Evolutionary conservation across 2,329 filamentous ascomycete genomes (phyloP).

Genomic region (Hypomyces perniciosus): DNA sequence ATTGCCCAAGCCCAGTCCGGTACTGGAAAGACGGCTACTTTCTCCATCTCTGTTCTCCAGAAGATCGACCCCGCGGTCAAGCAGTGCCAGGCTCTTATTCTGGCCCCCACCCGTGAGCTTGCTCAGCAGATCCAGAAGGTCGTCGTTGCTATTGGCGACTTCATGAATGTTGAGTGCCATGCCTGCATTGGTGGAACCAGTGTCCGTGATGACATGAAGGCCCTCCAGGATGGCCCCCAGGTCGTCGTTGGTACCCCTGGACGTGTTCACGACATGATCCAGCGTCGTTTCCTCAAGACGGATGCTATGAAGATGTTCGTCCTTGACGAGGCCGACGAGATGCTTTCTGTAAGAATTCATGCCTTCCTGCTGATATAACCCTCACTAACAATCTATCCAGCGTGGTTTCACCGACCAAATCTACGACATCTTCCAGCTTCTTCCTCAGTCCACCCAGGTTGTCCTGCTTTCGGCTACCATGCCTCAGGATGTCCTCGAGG

Average conservation of each 20-base stretch:
- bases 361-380: neutral
- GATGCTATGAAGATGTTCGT: constrained; percentile 99
- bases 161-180: constrained; percentile 99
- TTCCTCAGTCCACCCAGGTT: constrained; percentile 96
- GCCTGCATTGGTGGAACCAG: constrained; percentile 98
- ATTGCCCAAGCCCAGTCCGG: constrained; percentile 99
- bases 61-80: constrained; percentile 95
- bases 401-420: constrained; percentile 99
- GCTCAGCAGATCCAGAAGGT: constrained; percentile 99
- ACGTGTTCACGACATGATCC: constrained; percentile 99
- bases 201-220: constrained; percentile 98
- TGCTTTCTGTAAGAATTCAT: constrained; percentile 68
- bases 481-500: constrained; percentile 97
- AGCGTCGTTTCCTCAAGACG: constrained; percentile 93
- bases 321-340: constrained; percentile 98
- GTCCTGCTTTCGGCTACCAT: constrained; percentile 97
- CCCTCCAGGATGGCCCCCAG: constrained; percentile 90
- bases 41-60: constrained; percentile 98
- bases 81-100: constrained; percentile 95
- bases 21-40: constrained; percentile 99
- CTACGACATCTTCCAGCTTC: constrained; percentile 99
- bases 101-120: constrained; percentile 96
- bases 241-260: constrained; percentile 97
- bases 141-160: constrained; percentile 88
- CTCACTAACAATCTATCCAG: constrained; percentile 39